Evolutionary conservation across 257 asterid species (phyloP), one percentile per base, ranked within the genome.

Genomic region (Solanum clarkiae): DNA sequence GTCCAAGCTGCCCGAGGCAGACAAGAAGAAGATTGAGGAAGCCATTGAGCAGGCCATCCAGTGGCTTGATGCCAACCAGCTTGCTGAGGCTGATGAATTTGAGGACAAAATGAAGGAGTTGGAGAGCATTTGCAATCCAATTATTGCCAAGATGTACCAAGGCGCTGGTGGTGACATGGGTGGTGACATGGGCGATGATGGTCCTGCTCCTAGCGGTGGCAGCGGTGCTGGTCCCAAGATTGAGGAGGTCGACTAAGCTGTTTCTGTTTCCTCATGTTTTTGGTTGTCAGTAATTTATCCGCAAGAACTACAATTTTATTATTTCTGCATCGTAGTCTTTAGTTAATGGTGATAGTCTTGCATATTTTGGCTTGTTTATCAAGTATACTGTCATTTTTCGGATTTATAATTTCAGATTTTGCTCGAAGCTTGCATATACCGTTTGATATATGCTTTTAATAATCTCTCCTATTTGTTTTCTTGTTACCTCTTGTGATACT

Each of bases 221-320:
- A 82, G 87, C 8, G 92, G 93, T 10, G 89, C 95, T 79, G 91
- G 93, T 16, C 93, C 93, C n/a, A 92, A 92, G 93, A 92, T 88
- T 0, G 93, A 92, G 87, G 93, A 91, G 88, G 95, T 92, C 20
- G 95, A 92, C 87, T 92, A 89, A 47, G 82, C 44, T 80, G 45
- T 29, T 24, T 6, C 70, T 5, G 24, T 32, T 32, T 32, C 20
- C 80, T 16, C 53, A n/a, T 68, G 86, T 10, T 32, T 47, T 68
- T 83, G 26, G 26, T 77, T 2, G 29, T 75, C 65, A 24, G 16
- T 77, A 51, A 15, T 44, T 77, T 15, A 14, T 26, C 10, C 63
- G 3, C 9, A 0, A 17, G 24, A 26, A 77, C 82, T 24, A 3
- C 24, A 51, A 51, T 51, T 77, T 49, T 53, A 53, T 77, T 7